These are phyloP conservation scores for Asterochloris erici DNA, from an alignment of 139 green algal genomes.

Conservation along the genomic window DNA sequence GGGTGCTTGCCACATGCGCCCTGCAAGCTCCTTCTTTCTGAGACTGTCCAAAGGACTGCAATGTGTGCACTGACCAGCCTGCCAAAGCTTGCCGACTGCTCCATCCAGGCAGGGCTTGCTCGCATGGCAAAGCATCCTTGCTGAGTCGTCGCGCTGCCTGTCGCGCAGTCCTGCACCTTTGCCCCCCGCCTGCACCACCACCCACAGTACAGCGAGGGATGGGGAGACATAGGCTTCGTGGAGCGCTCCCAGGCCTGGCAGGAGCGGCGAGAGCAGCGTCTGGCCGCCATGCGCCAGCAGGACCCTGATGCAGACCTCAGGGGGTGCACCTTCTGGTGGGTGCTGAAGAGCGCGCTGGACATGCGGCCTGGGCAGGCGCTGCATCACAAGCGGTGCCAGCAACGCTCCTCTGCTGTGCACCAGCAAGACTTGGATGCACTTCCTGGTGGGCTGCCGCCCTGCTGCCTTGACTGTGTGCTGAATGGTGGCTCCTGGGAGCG, in stretches of 20 bases:
- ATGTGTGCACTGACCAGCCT: too few relatives aligned
- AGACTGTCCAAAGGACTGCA: too few relatives aligned
- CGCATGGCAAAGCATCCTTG: too few relatives aligned
- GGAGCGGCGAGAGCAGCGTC: neutral
- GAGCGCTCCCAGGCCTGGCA: slow-evolving; percentile 10
- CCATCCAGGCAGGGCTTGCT: too few relatives aligned
- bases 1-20: too few relatives aligned
- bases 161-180: slow-evolving; percentile 3
- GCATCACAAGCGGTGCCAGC: neutral
- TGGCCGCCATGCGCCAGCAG: slow-evolving; percentile 1
- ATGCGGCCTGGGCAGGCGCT: neutral
- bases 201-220: neutral
- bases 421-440: slow-evolving; percentile 3
- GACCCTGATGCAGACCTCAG: slow-evolving; percentile 10
- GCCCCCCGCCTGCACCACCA: slow-evolving; percentile 1
- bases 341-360: neutral
- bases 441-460: neutral
- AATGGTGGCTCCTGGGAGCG: neutral
- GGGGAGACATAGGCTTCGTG: neutral
- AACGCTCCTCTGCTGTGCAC: neutral
- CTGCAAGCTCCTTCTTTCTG: too few relatives aligned
- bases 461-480: neutral
- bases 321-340: slow-evolving; percentile 15
- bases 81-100: too few relatives aligned
- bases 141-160: too few relatives aligned